Percentiles rank a stretch among this genome's conserved stretches.
phyloP scores from a whole-genome alignment of 2,329 filamentous ascomycete species.

The Xylaria sp. region DNA sequence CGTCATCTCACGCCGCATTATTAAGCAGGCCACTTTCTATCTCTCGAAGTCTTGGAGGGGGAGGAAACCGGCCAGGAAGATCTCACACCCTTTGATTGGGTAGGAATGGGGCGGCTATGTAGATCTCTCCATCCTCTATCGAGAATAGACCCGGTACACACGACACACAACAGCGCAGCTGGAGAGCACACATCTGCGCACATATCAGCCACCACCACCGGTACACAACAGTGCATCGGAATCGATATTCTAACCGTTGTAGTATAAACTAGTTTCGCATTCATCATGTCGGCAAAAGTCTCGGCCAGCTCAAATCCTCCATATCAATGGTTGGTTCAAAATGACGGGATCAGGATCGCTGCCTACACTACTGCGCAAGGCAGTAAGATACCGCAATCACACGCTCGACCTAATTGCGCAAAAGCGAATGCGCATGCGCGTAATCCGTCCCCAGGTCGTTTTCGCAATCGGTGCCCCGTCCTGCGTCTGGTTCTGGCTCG shows the following conservation, averaged over 20 bases:
- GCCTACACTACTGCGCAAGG: slow-evolving; percentile 16
- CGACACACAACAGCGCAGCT: too few relatives aligned
- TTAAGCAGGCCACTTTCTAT: slow-evolving; percentile 3
- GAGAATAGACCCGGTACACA: too few relatives aligned
- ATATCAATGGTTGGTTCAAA: not conserved
- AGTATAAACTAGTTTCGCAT: not conserved
- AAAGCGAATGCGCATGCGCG: slow-evolving; percentile 13
- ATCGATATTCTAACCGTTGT: too few relatives aligned
- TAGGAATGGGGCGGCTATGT: not conserved
- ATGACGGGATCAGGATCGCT: not conserved
- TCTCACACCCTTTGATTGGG: slow-evolving; percentile 14
- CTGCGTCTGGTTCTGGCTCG: slow-evolving; percentile 9
- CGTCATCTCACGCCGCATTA: slow-evolving; percentile 7
- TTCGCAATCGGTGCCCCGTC: not conserved
- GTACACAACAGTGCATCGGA: too few relatives aligned
- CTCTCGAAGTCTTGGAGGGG: not conserved
- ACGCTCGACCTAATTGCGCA: slow-evolving; percentile 11
- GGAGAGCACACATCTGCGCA: too few relatives aligned
- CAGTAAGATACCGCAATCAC: not conserved
- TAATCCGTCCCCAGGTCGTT: not conserved
- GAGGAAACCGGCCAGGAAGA: not conserved
- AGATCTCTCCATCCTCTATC: not conserved
- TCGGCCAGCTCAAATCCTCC: not conserved
- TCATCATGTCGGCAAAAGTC: not conserved
- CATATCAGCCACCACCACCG: too few relatives aligned